These are phyloP conservation scores for Seiridium unicorne DNA, from an alignment of 2,329 filamentous ascomycete genomes.

Conservation along the genomic window DNA sequence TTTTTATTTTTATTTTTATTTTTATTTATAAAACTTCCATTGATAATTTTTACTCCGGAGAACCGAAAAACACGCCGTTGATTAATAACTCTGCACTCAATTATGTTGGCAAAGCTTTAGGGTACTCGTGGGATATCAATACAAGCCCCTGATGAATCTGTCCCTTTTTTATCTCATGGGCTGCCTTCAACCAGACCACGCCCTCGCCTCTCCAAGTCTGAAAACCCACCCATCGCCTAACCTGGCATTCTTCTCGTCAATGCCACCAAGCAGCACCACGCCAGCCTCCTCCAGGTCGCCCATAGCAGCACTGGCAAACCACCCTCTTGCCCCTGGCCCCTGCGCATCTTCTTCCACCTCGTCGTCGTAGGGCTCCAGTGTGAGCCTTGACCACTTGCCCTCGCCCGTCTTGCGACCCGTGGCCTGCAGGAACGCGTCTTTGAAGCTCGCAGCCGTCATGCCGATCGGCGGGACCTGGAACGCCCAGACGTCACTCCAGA, in stretches of 20 bases:
- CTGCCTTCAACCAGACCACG: background rate
- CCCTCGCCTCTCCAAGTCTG: slow-evolving; percentile 38
- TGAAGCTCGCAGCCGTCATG: slow-evolving; percentile 54
- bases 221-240: slow-evolving; percentile 66
- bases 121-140: too few relatives aligned
- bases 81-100: too few relatives aligned
- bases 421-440: slow-evolving; percentile 52
- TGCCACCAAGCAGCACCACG: slow-evolving; percentile 60
- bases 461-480: slow-evolving; percentile 59
- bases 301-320: slow-evolving; percentile 56
- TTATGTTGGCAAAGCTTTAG: too few relatives aligned
- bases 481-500: slow-evolving; percentile 61
- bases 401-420: slow-evolving; percentile 54
- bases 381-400: slow-evolving; percentile 56
- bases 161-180: background rate
- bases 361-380: slow-evolving; percentile 47
- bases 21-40: too few relatives aligned
- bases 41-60: background rate
- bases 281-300: slow-evolving; percentile 59
- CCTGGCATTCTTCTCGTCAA: slow-evolving; percentile 48
- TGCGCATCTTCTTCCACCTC: slow-evolving; percentile 43
- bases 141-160: background rate
- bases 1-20: background rate
- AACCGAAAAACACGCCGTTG: too few relatives aligned
- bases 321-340: slow-evolving; percentile 53